A percentile compares a stretch with the other conserved stretches of the same genome.
Evolutionary conservation across 768 basidiomycete species (phyloP).

Genomic region (Psilocybe azurescens): DNA sequence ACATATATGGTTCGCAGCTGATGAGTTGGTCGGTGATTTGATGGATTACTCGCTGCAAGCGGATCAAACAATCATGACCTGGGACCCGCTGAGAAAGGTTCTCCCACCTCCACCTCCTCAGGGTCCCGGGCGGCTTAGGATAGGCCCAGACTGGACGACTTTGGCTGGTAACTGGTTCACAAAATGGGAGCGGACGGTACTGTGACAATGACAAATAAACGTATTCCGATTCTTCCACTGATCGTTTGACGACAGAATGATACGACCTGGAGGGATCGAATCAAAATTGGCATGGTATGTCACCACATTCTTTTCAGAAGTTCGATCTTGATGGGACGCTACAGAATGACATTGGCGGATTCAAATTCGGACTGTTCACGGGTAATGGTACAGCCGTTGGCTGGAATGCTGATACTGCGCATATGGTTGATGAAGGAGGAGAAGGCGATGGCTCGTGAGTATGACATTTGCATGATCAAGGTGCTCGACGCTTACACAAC

Average conservation of each 20-base stretch:
- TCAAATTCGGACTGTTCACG: constrained; percentile 42
- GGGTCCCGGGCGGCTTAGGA: constrained; percentile 39
- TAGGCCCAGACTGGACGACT: constrained; percentile 44
- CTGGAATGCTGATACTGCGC: constrained; percentile 43
- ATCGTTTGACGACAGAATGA: constrained; percentile 32
- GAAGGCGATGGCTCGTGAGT: constrained; percentile 37
- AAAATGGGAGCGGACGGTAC: constrained; percentile 44
- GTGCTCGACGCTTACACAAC: neutral
- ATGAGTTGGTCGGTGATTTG: constrained; percentile 42
- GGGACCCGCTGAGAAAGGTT: constrained; percentile 43
- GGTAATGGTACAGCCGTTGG: constrained; percentile 41
- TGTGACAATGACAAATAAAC: constrained; percentile 6
- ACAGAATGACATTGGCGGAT: constrained; percentile 40
- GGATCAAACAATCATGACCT: constrained; percentile 45
- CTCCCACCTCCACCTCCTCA: constrained; percentile 40
- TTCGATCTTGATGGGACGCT: neutral
- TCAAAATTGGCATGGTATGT: constrained; percentile 41
- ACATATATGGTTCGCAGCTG: constrained; percentile 26
- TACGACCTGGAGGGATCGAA: constrained; percentile 37
- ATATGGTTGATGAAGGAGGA: constrained; percentile 42
- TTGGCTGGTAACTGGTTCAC: constrained; percentile 45
- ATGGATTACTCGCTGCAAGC: constrained; percentile 43
- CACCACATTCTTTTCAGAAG: neutral
- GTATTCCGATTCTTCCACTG: neutral
- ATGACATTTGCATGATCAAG: neutral